Conservation (phyloP, 805 yeast species). For the Monosporozyma yasuniensis region DNA sequence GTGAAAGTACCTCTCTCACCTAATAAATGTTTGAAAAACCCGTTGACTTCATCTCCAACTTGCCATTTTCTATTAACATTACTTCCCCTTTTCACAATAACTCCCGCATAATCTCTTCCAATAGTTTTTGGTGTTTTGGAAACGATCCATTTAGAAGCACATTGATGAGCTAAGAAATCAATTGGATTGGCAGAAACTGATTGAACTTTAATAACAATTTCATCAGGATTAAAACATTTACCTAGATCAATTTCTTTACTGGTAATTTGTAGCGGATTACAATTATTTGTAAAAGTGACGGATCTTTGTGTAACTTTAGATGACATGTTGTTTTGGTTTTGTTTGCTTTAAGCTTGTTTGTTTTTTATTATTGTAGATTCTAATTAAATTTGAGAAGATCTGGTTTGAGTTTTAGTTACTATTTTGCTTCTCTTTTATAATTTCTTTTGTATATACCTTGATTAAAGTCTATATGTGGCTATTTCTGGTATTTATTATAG, state of each 20-base stretch:
- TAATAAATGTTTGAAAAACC: conserved; percentile 16
- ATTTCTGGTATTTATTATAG: neutral
- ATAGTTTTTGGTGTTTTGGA: conserved; percentile 13
- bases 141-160: conserved; percentile 8
- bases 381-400: too few relatives aligned
- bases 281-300: conserved; percentile 16
- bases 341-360: neutral
- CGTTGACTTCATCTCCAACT: conserved; percentile 25
- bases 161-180: conserved; percentile 15
- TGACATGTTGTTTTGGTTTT: neutral
- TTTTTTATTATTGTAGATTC: too few relatives aligned
- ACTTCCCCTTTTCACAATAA: conserved; percentile 19
- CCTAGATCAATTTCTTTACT: conserved; percentile 18
- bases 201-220: conserved; percentile 23
- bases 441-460: too few relatives aligned
- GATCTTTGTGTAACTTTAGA: conserved; percentile 13
- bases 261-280: conserved; percentile 13
- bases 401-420: neutral
- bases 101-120: conserved; percentile 26
- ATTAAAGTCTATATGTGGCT: neutral
- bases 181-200: conserved; percentile 28
- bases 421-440: too few relatives aligned
- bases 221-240: conserved; percentile 15
- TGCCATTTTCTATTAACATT: conserved; percentile 11
- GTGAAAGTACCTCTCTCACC: conserved; percentile 35